Percentiles rank a stretch among this genome's conserved stretches.
These are phyloP conservation scores for Rhypophila decipiens DNA, from an alignment of 495 filamentous ascomycete genomes.

Conservation along the genomic window DNA sequence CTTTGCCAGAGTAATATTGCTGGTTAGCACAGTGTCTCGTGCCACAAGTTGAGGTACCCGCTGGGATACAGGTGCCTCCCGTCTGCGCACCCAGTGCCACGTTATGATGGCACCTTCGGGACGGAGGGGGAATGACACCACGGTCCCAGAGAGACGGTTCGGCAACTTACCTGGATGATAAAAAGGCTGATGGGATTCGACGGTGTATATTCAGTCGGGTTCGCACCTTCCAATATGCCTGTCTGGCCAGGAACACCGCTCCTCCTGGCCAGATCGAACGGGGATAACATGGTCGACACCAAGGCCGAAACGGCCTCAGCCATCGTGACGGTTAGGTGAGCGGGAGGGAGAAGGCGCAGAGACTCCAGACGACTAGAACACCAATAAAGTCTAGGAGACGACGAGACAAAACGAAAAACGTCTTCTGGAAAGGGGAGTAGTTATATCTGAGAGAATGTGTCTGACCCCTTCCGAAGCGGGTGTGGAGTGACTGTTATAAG, in stretches of 20 bases:
- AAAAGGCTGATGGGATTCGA: slow-evolving; percentile 88
- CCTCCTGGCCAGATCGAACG: not conserved
- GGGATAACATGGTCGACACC: not conserved
- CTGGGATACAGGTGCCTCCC: too few relatives aligned
- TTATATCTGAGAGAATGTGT: too few relatives aligned
- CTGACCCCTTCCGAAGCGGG: too few relatives aligned
- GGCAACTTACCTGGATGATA: slow-evolving; percentile 73
- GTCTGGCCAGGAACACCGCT: slow-evolving; percentile 17
- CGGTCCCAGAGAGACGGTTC: not conserved
- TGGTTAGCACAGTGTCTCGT: too few relatives aligned
- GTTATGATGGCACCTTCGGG: too few relatives aligned
- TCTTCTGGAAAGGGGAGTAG: too few relatives aligned
- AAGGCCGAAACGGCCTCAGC: not conserved
- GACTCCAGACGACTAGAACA: too few relatives aligned
- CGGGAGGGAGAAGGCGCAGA: not conserved
- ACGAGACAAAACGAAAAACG: too few relatives aligned
- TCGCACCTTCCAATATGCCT: slow-evolving; percentile 45
- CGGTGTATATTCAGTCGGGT: slow-evolving; percentile 64
- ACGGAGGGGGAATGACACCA: not conserved
- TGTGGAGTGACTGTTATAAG: too few relatives aligned
- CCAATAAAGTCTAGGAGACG: too few relatives aligned
- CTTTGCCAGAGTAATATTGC: slow-evolving; percentile 40
- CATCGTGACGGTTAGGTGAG: not conserved
- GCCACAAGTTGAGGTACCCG: too few relatives aligned
- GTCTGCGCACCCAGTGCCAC: too few relatives aligned